Evolutionary conservation across 2,329 filamentous ascomycete species (phyloP).

Genomic region (Aquanectria penicillioides): DNA sequence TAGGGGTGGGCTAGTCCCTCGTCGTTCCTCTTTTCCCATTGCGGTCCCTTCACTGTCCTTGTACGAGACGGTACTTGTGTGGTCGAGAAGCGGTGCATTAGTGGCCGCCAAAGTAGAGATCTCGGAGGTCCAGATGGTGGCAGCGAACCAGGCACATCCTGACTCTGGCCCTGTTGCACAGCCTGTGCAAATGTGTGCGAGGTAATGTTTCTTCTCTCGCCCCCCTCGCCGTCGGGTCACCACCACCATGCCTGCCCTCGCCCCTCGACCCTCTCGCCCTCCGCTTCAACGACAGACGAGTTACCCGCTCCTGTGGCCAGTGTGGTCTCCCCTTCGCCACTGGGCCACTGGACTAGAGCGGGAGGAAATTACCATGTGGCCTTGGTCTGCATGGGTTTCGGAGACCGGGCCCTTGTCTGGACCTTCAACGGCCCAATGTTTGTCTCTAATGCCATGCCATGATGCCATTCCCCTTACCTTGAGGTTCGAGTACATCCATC

Average conservation of each 20-base stretch:
- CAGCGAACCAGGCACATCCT: conserved; percentile 43
- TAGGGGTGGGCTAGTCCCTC: conserved; percentile 33
- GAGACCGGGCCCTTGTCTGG: conserved; percentile 27
- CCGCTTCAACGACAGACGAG: conserved; percentile 34
- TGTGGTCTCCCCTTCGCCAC: conserved; percentile 44
- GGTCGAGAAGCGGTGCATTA: conserved; percentile 45
- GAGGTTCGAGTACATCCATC: background rate
- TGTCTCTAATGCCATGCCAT: conserved; percentile 32
- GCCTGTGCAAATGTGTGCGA: conserved; percentile 20
- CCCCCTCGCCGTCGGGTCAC: conserved; percentile 19
- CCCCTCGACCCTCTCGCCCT: conserved; percentile 27
- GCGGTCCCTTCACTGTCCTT: conserved; percentile 31
- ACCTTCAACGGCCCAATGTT: conserved; percentile 25
- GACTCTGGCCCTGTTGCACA: conserved; percentile 18
- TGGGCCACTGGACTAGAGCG: conserved; percentile 29
- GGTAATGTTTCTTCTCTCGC: conserved; percentile 20
- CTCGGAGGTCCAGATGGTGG: conserved; percentile 43
- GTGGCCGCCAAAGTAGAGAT: conserved; percentile 47
- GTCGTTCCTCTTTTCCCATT: conserved; percentile 23
- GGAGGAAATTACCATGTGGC: conserved; percentile 38
- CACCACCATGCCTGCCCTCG: conserved; percentile 29
- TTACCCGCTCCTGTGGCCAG: conserved; percentile 36
- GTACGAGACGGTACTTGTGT: conserved; percentile 35
- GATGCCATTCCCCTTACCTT: conserved; percentile 9
- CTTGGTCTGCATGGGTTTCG: conserved; percentile 41